A percentile compares a stretch with the other conserved stretches of the same genome.
phyloP scores from a whole-genome alignment of 2,329 filamentous ascomycete genomes.

The Diaporthe sp. region DNA sequence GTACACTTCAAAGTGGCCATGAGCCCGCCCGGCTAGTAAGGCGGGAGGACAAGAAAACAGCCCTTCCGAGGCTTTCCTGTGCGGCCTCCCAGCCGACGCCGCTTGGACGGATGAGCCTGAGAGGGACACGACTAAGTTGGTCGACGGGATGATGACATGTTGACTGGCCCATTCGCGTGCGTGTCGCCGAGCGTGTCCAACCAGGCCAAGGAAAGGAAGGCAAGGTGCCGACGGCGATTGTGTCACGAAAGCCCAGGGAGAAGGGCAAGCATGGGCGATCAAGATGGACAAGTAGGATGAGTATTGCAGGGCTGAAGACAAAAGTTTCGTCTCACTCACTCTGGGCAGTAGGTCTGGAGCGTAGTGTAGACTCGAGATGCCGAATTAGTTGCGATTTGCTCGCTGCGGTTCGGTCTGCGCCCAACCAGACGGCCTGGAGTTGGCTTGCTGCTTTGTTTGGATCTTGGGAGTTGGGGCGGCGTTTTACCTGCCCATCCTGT shows the following conservation, averaged over 20 bases:
- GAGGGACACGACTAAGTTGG: constrained; percentile 18
- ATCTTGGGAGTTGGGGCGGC: not conserved
- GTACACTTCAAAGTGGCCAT: not conserved
- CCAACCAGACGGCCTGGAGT: constrained; percentile 26
- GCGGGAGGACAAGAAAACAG: not conserved
- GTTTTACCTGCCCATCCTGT: constrained; percentile 2
- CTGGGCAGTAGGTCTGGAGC: not conserved
- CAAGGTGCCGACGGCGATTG: not conserved
- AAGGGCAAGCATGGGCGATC: not conserved
- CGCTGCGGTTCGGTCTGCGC: constrained; percentile 16
- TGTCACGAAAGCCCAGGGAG: not conserved
- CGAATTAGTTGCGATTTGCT: constrained; percentile 18
- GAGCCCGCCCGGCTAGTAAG: not conserved
- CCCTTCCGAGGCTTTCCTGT: constrained; percentile 3
- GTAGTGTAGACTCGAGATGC: constrained; percentile 3
- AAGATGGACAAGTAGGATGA: not conserved
- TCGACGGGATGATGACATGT: constrained; percentile 16
- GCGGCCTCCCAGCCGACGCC: constrained; percentile 15
- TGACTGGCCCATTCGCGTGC: not conserved
- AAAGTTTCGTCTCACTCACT: constrained; percentile 8
- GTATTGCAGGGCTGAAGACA: not conserved
- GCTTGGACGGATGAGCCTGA: constrained; percentile 1
- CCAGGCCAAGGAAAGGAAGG: not conserved
- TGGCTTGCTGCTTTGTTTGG: constrained; percentile 26
- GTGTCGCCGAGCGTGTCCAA: constrained; percentile 29